Base-by-base conservation (phyloP, 345 rosid genomes). In the Isatis tinctoria region DNA sequence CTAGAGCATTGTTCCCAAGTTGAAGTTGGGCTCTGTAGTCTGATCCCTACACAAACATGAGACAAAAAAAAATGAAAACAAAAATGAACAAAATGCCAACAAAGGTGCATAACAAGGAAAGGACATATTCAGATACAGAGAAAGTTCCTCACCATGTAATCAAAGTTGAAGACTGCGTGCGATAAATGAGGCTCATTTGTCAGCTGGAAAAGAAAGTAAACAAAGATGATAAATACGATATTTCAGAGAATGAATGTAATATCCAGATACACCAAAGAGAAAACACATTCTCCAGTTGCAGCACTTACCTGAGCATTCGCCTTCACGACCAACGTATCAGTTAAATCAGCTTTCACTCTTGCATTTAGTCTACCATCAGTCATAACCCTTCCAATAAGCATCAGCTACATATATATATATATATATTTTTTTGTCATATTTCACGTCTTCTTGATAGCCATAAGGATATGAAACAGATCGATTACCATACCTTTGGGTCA, bases 351-450 rank as follows among this genome's bases (percentile, higher is more conserved):
- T 65, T 90, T 95, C 79, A 84, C 85, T 83, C 99, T 88, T 11
- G 98, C 99, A 67, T 74, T 90, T 65, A 87, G 70, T 78, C 97
- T 87, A 76, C 98, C 99, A 78, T 95, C 99, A 0, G 93, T 90
- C 88, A 88, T 68, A 18, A 95, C 84, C 76, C 97, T 88, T 70
- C 99, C 98, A 62, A 92, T 72, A 69, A 95, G 97, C 99, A 95
- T 86, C 82, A 88, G 76, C 99, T 92, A 82, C 37, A 48, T 26
- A 60, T 3, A 48, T 40, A 33, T 40, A 7, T n/a, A n/a, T n/a
- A n/a, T n/a, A n/a, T n/a, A n/a, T n/a, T 3, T 22, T 8, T 60
- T 52, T 67, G 78, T 60, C 35, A 76, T 6, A 60, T 45, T 43
- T 60, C 69, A 66, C 4, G 64, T 28, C 30, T 14, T 44, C 30